Conservation (phyloP, 768 basidiomycete species). For the Tricholoma sp. region DNA sequence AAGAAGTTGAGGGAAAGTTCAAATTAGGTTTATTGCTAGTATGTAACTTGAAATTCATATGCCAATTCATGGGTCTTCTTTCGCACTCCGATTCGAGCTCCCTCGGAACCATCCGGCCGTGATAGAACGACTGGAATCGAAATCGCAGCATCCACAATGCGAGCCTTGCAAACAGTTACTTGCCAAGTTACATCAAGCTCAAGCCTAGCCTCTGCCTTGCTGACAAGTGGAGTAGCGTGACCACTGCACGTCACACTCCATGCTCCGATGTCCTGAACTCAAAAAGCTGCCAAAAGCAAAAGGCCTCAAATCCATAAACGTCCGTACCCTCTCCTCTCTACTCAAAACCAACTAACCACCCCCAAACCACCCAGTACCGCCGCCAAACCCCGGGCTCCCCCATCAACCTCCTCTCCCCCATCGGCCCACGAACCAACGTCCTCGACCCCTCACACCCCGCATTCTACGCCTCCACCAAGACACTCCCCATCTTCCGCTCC, state of each 20-base stretch:
- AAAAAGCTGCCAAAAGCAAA: conserved; percentile 27
- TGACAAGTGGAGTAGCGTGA: too few species aligned
- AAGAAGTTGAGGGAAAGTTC: too few species aligned
- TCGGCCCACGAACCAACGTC: not conserved
- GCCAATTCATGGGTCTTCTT: too few species aligned
- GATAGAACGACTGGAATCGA: too few species aligned
- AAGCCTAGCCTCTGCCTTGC: too few species aligned
- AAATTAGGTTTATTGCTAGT: too few species aligned
- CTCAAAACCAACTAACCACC: not conserved
- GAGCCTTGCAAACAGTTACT: too few species aligned
- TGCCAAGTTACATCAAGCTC: too few species aligned
- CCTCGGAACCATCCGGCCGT: too few species aligned
- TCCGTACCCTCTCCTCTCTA: conserved; percentile 13
- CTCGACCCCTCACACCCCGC: conserved; percentile 29
- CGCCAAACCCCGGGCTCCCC: conserved; percentile 36
- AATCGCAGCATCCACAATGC: too few species aligned
- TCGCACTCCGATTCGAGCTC: too few species aligned
- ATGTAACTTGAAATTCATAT: too few species aligned
- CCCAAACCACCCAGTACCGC: conserved; percentile 26
- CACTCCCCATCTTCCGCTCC: conserved; percentile 12
- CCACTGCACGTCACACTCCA: conserved; percentile 1
- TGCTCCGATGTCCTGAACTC: conserved; percentile 28
- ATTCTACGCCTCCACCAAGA: not conserved
- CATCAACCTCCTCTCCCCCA: conserved; percentile 8
- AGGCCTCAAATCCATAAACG: conserved; percentile 29